Evolutionary conservation across 176 grass and related monocot species (phyloP).

Genomic region (Oryza brachyantha): DNA sequence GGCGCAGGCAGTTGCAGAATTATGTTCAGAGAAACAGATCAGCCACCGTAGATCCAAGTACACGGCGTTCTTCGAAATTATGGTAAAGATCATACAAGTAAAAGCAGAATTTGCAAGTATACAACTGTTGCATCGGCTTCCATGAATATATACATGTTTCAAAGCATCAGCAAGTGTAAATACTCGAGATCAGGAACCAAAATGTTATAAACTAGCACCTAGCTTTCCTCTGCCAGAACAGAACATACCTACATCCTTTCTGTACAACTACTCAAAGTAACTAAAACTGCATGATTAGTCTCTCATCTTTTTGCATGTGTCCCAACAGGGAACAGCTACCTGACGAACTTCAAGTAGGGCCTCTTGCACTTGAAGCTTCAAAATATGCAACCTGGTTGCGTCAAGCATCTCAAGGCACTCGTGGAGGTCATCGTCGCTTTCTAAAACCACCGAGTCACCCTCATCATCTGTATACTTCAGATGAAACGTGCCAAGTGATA

Average conservation of each 20-base stretch:
- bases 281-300: background rate
- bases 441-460: constrained; percentile 57
- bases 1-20: background rate
- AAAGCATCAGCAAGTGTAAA: background rate
- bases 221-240: background rate
- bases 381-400: background rate
- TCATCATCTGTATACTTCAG: constrained; percentile 67
- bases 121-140: background rate
- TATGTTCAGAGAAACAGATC: background rate
- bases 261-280: background rate
- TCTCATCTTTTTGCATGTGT: background rate
- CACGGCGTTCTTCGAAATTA: background rate
- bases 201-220: background rate
- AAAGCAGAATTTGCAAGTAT: background rate
- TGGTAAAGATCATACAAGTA: background rate
- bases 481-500: constrained; percentile 37
- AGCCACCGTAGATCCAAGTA: background rate
- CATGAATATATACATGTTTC: background rate
- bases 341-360: constrained; percentile 19
- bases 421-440: constrained; percentile 41
- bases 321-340: background rate
- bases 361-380: constrained; percentile 54
- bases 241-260: background rate
- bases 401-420: constrained; percentile 54
- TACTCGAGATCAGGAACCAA: background rate